phyloP scores from a whole-genome alignment of 1,284 basidiomycete genomes.

The Porphyrellus sp. region DNA sequence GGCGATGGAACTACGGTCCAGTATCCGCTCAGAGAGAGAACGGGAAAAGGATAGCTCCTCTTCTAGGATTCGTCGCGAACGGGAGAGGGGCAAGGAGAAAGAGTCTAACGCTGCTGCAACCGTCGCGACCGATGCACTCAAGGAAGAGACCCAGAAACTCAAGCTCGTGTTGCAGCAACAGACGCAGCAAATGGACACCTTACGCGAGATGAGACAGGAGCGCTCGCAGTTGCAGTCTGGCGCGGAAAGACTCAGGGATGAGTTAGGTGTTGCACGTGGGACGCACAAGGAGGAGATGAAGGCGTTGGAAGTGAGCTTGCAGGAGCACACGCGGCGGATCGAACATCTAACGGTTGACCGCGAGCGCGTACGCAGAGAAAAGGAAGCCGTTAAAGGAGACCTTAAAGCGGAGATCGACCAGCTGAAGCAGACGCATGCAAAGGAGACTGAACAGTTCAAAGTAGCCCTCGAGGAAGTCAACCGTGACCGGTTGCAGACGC shows the following conservation, averaged over 20 bases:
- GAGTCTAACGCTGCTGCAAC: background rate
- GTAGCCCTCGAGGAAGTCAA: conserved; percentile 26
- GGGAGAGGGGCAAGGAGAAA: conserved; percentile 21
- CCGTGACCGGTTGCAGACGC: conserved; percentile 19
- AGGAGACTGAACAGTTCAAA: conserved; percentile 23
- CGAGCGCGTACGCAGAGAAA: conserved; percentile 29
- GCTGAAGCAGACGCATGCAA: conserved; percentile 19
- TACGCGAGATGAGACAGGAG: conserved; percentile 9
- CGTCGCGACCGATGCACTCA: conserved; percentile 14
- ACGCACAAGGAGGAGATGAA: conserved; percentile 19
- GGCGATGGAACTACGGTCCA: conserved; percentile 15
- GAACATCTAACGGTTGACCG: conserved; percentile 26
- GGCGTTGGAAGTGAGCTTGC: conserved; percentile 12
- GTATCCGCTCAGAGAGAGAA: conserved; percentile 10
- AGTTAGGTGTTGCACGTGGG: conserved; percentile 9
- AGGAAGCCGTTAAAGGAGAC: conserved; percentile 15
- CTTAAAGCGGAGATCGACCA: conserved; percentile 26
- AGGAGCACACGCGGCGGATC: conserved; percentile 23
- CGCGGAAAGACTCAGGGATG: conserved; percentile 9
- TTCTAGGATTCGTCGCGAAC: conserved; percentile 23
- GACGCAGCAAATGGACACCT: conserved; percentile 10
- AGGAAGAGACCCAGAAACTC: conserved; percentile 28
- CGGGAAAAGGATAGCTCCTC: conserved; percentile 17
- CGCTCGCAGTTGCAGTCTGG: conserved; percentile 9
- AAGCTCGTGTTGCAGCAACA: conserved; percentile 20